Evolutionary conservation across 257 asterid species (phyloP), one percentile per base, ranked within the genome.

Genomic region (Solanum pinnatisectum): DNA sequence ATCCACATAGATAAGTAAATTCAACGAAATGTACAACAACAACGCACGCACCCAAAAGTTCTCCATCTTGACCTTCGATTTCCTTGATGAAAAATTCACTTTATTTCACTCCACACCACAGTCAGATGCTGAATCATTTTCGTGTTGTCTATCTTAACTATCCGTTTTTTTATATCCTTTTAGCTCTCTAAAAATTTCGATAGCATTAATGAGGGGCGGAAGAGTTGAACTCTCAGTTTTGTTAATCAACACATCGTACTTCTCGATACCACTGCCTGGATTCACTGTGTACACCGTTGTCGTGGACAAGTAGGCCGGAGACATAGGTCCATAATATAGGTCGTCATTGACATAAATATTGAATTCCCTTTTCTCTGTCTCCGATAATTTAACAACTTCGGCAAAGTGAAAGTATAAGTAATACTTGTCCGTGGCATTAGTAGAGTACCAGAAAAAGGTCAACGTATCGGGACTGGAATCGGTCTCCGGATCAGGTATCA

Each of bases 331-430:
- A 30, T 81, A 30, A 46, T 27, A 82, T 3, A 32, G 13, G 1
- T 52, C 0, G 23, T 73, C 87, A 63, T 90, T 90, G 5, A 90
- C 3, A 42, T 73, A 70, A 49, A 90, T 88, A 42, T 4, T 65
- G 56, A 90, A 88, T 60, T 33, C 67, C 44, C 92, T 86, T 4
- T 11, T 5, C 83, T 84, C 72, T 59, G 84, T 86, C 35, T 30
- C 6, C 2, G 42, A 13, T 16, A 65, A 33, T 11, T 27, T 30
- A 18, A 65, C 82, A 3, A 90, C 22, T 87, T 90, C 92, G 3
- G 89, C 88, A n/a, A 90, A 88, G 77, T 88, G 82, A 14, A 90
- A 5, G 84, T 56, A 90, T 3, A 88, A 6, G n/a, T 86, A 85
- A 36, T 20, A 83, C 35, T n/a, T 32, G 6, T 40, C 88, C 4